Conservation (phyloP, 2,329 filamentous ascomycete genomes). For the Furcasterigmium sp. region DNA sequence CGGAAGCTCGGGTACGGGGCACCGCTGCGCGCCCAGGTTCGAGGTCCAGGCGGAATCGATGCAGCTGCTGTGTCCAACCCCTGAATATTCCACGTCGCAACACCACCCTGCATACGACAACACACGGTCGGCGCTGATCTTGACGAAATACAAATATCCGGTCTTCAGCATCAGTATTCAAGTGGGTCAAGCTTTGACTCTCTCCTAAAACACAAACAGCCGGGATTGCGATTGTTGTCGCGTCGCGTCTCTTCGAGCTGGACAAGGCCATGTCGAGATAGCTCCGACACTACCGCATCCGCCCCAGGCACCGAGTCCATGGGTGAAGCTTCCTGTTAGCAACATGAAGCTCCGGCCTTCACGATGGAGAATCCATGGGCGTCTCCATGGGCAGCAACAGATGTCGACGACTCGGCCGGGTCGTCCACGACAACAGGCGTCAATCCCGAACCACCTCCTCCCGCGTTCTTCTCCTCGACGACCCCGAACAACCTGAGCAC, state of each 20-base stretch:
- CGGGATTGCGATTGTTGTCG: background rate
- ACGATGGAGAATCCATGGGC: constrained; percentile 60
- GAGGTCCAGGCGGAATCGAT: too few species aligned
- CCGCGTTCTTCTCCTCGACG: constrained; percentile 31
- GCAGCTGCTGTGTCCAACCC: too few species aligned
- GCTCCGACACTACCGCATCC: background rate
- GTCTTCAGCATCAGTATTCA: too few species aligned
- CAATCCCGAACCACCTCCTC: constrained; percentile 34
- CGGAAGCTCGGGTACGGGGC: too few species aligned
- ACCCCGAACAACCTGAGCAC: constrained; percentile 15
- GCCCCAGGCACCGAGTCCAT: background rate
- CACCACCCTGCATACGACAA: too few species aligned
- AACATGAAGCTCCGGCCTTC: constrained; percentile 8
- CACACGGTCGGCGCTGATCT: too few species aligned
- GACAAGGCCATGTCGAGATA: background rate
- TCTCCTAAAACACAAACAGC: too few species aligned
- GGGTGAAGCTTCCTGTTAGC: constrained; percentile 2
- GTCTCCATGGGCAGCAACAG: constrained; percentile 50
- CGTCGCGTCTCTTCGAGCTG: background rate
- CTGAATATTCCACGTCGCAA: too few species aligned
- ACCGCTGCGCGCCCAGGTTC: too few species aligned
- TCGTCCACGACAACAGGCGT: constrained; percentile 21
- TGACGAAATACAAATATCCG: too few species aligned
- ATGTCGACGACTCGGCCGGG: constrained; percentile 27
- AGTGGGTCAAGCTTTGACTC: too few species aligned